A percentile compares a stretch with the other conserved stretches of the same genome.
Conservation (phyloP, 2,329 filamentous ascomycete genomes). For the Colletotrichum sp. region DNA sequence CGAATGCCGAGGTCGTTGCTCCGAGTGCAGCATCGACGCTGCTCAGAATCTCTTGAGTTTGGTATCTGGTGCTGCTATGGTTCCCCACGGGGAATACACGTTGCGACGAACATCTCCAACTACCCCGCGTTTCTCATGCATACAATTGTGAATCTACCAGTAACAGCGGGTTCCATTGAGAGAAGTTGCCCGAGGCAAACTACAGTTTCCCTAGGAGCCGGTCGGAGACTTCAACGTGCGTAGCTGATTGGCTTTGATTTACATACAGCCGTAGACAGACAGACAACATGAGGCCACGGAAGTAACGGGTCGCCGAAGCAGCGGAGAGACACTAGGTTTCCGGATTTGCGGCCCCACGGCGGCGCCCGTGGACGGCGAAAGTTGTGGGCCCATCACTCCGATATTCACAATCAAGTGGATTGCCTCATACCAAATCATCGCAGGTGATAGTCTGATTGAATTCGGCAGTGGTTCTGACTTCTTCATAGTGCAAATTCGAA, state of each 20-base stretch:
- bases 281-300: background rate
- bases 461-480: background rate
- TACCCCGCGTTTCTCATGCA: background rate
- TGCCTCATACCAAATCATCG: background rate
- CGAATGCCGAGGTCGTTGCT: background rate
- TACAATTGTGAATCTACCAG: background rate
- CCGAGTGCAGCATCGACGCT: background rate
- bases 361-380: background rate
- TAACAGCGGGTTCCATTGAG: background rate
- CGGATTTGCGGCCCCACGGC: background rate
- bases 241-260: background rate
- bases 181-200: background rate
- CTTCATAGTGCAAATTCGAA: fast-evolving
- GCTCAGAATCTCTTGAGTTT: background rate
- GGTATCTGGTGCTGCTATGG: background rate
- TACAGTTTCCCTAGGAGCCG: background rate
- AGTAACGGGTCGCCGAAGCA: background rate
- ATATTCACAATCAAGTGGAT: background rate
- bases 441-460: background rate
- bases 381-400: background rate
- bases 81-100: background rate
- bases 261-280: background rate
- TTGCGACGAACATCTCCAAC: background rate
- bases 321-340: background rate
- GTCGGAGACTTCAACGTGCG: fast-evolving